Percentiles rank a stretch among this genome's conserved stretches.
phyloP scores from a whole-genome alignment of 225 moss, liverwort and hornwort genomes.

The Climacium dendroides region DNA sequence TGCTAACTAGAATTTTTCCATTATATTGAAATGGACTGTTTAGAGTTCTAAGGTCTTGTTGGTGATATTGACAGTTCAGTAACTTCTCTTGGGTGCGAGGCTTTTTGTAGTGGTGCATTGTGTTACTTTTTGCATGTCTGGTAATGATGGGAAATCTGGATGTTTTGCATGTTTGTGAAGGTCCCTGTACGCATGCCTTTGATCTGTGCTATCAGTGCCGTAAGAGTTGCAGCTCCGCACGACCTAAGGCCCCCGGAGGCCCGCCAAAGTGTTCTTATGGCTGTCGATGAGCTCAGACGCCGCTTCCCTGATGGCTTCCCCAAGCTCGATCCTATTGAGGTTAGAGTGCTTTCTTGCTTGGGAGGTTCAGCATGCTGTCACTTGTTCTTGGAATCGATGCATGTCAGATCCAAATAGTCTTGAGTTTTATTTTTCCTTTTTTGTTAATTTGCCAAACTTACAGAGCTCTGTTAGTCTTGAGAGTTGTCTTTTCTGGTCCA shows the following conservation, averaged over 20 bases:
- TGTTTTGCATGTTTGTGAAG: slow-evolving; percentile 43
- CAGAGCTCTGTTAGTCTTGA: background rate
- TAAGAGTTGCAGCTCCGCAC: slow-evolving; percentile 88
- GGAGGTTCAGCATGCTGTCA: background rate
- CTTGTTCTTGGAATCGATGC: background rate
- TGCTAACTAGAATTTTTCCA: background rate
- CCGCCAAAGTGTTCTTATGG: slow-evolving; percentile 80
- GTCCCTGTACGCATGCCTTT: slow-evolving; percentile 93
- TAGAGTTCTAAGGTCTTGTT: background rate
- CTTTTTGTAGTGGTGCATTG: background rate
- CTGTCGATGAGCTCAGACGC: slow-evolving; percentile 84
- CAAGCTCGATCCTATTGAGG: slow-evolving; percentile 88
- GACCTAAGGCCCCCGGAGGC: slow-evolving; percentile 77
- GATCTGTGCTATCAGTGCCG: slow-evolving; percentile 82
- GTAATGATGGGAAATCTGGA: background rate
- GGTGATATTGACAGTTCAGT: background rate
- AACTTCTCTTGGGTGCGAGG: background rate
- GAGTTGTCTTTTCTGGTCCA: background rate
- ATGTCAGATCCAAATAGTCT: background rate
- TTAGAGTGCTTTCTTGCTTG: slow-evolving; percentile 1
- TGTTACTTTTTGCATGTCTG: background rate
- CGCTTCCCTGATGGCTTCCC: slow-evolving; percentile 85
- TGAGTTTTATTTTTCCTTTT: background rate
- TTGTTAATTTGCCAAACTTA: background rate
- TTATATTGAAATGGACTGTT: background rate